Evolutionary conservation across 352 stramenopile species (phyloP).

Genomic region (Globisporangium takayamanum): DNA sequence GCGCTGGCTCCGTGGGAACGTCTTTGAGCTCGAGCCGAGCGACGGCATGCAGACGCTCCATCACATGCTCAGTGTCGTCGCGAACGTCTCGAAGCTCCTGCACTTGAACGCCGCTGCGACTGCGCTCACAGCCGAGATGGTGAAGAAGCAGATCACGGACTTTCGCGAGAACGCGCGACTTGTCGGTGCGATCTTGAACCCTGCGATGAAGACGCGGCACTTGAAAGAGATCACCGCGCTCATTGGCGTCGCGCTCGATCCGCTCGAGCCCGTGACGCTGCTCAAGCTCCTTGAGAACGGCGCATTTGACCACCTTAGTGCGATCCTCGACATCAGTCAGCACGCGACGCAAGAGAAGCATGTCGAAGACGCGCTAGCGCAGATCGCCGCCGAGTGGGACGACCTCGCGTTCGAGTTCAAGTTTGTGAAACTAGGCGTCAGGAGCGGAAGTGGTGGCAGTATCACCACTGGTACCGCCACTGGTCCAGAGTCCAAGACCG

Average conservation of each 20-base stretch:
- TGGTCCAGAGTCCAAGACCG: background rate
- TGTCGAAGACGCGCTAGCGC: slow-evolving; percentile 38
- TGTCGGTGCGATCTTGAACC: slow-evolving; percentile 61
- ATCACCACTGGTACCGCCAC: background rate
- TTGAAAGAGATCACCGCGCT: slow-evolving; percentile 48
- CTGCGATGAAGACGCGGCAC: slow-evolving; percentile 57
- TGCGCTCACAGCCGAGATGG: slow-evolving; percentile 56
- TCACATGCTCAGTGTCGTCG: slow-evolving; percentile 47
- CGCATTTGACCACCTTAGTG: slow-evolving; percentile 38
- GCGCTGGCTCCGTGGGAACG: slow-evolving; percentile 48
- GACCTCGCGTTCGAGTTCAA: slow-evolving; percentile 41
- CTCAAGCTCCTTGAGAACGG: slow-evolving; percentile 71
- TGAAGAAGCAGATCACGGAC: slow-evolving; percentile 77
- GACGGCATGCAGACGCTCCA: slow-evolving; percentile 43
- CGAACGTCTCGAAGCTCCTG: slow-evolving; percentile 50
- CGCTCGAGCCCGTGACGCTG: slow-evolving; percentile 47
- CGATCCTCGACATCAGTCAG: slow-evolving; percentile 57
- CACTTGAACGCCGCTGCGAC: slow-evolving; percentile 47
- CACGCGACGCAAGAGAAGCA: slow-evolving; percentile 62
- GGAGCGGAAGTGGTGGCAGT: background rate
- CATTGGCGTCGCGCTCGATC: slow-evolving; percentile 37
- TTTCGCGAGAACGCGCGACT: slow-evolving; percentile 63
- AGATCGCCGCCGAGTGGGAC: slow-evolving; percentile 49
- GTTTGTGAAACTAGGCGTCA: background rate
- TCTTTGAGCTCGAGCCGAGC: slow-evolving; percentile 58